Percentiles rank a stretch among this genome's conserved stretches.
Conservation (phyloP, 2,329 filamentous ascomycete genomes). For the Trichophyton schoenleinii region DNA sequence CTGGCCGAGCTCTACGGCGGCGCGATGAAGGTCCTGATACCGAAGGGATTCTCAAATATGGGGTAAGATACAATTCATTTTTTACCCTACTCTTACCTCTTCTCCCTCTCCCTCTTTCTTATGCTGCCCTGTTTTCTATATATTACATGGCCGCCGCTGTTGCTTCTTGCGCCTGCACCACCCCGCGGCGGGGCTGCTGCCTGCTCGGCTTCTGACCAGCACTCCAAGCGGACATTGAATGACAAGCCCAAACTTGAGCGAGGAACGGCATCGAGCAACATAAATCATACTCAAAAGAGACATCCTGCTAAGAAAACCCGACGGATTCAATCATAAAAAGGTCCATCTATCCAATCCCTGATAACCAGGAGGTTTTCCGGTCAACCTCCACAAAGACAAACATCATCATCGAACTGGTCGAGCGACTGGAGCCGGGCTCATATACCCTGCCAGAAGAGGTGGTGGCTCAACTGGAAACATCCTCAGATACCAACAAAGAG, state of each 20-base stretch:
- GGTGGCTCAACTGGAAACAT: constrained; percentile 4
- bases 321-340: constrained; percentile 9
- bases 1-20: constrained; percentile 17
- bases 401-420: constrained; percentile 79
- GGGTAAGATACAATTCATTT: constrained; percentile 13
- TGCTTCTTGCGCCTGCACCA: background rate
- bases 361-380: constrained; percentile 82
- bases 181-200: background rate
- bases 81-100: background rate
- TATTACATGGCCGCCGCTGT: background rate
- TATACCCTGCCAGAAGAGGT: constrained; percentile 13
- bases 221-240: background rate
- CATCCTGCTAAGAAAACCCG: background rate
- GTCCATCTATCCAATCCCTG: constrained; percentile 15
- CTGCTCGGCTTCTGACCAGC: background rate
- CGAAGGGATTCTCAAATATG: constrained; percentile 15
- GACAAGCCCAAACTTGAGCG: background rate
- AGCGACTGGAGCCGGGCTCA: constrained; percentile 48
- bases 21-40: constrained; percentile 16
- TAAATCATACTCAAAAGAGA: background rate
- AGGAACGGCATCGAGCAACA: background rate
- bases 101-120: background rate
- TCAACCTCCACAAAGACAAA: constrained; percentile 71
- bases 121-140: background rate
- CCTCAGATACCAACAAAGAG: constrained; percentile 39